Evolutionary conservation across 768 basidiomycete genomes (phyloP).

Genomic region (Clathrus columnatus): DNA sequence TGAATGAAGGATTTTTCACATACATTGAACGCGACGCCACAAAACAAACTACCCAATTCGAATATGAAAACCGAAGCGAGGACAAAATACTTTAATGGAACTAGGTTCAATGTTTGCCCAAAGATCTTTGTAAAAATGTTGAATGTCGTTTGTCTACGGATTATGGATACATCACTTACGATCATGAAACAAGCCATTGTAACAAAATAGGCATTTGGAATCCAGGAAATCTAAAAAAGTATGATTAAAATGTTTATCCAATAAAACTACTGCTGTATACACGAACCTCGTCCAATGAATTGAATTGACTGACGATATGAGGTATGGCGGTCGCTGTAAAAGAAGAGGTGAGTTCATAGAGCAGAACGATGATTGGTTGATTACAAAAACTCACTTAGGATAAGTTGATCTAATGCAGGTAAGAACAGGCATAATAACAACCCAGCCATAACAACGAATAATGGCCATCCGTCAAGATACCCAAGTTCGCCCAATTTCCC

Average conservation of each 20-base stretch:
- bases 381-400: not conserved
- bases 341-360: not conserved
- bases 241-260: not conserved
- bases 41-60: slow-evolving; percentile 15
- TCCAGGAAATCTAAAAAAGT: slow-evolving; percentile 6
- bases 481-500: too few species aligned
- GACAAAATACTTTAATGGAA: slow-evolving; percentile 25
- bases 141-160: not conserved
- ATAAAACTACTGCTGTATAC: not conserved
- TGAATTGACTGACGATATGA: slow-evolving; percentile 23
- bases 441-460: not conserved
- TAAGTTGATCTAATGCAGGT: slow-evolving; percentile 8
- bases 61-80: slow-evolving; percentile 13
- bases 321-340: slow-evolving; percentile 20
- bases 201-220: slow-evolving; percentile 17
- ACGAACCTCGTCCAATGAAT: slow-evolving; percentile 19
- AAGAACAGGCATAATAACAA: not conserved
- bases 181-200: slow-evolving; percentile 22
- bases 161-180: not conserved
- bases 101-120: slow-evolving; percentile 24
- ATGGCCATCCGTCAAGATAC: not conserved
- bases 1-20: too few species aligned
- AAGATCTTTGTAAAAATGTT: slow-evolving; percentile 5
- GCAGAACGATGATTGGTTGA: not conserved
- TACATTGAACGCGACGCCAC: slow-evolving; percentile 12